Evolutionary conservation across 225 moss, liverwort and hornwort genomes (phyloP).

Genomic region (Physcomitrium patens): DNA sequence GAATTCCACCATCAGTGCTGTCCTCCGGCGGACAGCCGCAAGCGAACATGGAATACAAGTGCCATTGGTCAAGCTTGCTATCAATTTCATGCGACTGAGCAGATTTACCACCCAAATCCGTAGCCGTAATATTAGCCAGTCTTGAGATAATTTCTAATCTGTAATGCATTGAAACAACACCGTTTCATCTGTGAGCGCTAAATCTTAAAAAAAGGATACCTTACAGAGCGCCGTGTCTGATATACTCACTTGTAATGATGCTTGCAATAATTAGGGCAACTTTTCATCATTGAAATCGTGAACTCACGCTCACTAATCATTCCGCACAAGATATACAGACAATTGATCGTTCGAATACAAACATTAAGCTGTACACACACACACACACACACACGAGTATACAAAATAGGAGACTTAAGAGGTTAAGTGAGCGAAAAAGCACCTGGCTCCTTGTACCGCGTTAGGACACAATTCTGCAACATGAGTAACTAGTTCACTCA

Average conservation of each 20-base stretch:
- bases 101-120: slow-evolving; percentile 90
- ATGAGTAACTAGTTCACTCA: slow-evolving; percentile 94
- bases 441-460: slow-evolving; percentile 98
- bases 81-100: slow-evolving; percentile 83
- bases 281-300: slow-evolving; percentile 8
- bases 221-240: slow-evolving; percentile 7
- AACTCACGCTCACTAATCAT: slow-evolving; percentile 10
- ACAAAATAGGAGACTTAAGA: slow-evolving; percentile 21
- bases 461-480: slow-evolving; percentile 91
- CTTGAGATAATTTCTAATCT: slow-evolving; percentile 89
- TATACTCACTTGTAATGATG: background rate
- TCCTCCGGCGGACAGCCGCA: slow-evolving; percentile 99
- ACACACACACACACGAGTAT: background rate
- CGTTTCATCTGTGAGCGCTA: background rate
- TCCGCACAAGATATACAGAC: background rate
- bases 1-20: slow-evolving; percentile 81
- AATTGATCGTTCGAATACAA: slow-evolving; percentile 4
- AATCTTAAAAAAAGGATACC: background rate
- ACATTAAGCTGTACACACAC: slow-evolving; percentile 1
- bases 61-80: slow-evolving; percentile 98
- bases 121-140: slow-evolving; percentile 76
- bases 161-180: slow-evolving; percentile 32
- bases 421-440: slow-evolving; percentile 13
- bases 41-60: slow-evolving; percentile 99
- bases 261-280: background rate